Evolutionary conservation across 2,329 filamentous ascomycete species (phyloP).

Genomic region (Monosporascus sp.): DNA sequence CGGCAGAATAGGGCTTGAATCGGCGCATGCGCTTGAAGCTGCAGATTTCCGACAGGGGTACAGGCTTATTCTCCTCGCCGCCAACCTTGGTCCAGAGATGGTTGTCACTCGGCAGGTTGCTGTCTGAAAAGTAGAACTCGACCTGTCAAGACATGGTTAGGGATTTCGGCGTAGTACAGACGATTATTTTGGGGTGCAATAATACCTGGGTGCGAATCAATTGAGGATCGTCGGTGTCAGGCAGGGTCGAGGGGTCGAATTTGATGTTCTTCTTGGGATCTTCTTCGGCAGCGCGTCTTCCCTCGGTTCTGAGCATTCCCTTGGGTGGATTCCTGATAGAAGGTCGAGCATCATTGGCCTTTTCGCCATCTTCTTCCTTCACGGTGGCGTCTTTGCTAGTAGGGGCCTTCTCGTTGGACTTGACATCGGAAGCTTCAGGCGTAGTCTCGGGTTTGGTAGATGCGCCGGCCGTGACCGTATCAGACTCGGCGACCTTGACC

Average conservation of each 20-base stretch:
- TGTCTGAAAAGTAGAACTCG: conserved; percentile 47
- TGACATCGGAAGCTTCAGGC: conserved; percentile 6
- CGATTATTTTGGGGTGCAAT: conserved; percentile 1
- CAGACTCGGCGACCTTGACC: conserved; percentile 3
- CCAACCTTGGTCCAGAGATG: conserved; percentile 77
- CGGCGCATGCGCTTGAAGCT: conserved; percentile 93
- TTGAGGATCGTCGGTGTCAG: conserved; percentile 69
- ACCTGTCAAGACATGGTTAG: conserved; percentile 30
- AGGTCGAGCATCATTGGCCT: conserved; percentile 1
- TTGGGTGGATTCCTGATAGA: conserved; percentile 16
- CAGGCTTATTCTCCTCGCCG: conserved; percentile 74
- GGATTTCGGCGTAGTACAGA: neutral
- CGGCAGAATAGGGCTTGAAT: conserved; percentile 81
- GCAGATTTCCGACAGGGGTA: conserved; percentile 72
- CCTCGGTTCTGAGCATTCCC: conserved; percentile 39
- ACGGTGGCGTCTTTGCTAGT: conserved; percentile 11
- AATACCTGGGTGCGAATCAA: conserved; percentile 79
- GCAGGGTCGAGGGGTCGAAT: conserved; percentile 61
- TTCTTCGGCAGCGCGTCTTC: conserved; percentile 24
- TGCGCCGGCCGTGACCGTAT: conserved; percentile 15
- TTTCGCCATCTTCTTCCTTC: conserved; percentile 21
- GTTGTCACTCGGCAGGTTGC: conserved; percentile 71
- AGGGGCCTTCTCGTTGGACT: neutral
- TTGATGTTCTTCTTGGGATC: conserved; percentile 56
- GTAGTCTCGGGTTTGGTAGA: conserved; percentile 20